phyloP scores from a whole-genome alignment of 768 basidiomycete species.

The Boletellus emodensis region DNA sequence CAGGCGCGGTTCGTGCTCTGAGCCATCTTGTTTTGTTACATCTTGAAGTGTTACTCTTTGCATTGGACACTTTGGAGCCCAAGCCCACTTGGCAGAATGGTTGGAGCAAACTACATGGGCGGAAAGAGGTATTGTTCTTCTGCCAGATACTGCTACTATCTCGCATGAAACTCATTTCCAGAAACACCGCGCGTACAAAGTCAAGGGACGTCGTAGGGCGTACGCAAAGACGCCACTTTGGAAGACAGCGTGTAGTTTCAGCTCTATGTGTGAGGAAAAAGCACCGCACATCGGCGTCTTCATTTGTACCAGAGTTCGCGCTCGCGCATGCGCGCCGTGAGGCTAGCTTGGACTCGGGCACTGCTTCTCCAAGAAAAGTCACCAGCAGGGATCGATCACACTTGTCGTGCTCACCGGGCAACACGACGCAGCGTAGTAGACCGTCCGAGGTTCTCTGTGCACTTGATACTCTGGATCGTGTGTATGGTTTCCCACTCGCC shows the following conservation, averaged over 20 bases:
- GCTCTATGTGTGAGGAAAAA: slow-evolving; percentile 32
- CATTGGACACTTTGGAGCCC: too few species aligned
- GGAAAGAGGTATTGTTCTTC: slow-evolving; percentile 50
- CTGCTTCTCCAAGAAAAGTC: not conserved
- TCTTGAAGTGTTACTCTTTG: too few species aligned
- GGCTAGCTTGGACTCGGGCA: not conserved
- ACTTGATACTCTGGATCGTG: slow-evolving; percentile 29
- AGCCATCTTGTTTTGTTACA: too few species aligned
- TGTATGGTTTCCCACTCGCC: slow-evolving; percentile 7
- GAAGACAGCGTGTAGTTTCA: slow-evolving; percentile 51
- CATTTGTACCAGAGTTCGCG: slow-evolving; percentile 19
- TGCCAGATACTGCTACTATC: not conserved
- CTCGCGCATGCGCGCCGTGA: slow-evolving; percentile 26
- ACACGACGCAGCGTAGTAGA: slow-evolving; percentile 5
- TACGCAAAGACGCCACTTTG: slow-evolving; percentile 57
- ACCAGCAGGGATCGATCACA: slow-evolving; percentile 5
- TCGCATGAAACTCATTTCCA: slow-evolving; percentile 22
- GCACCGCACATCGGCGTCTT: slow-evolving; percentile 1
- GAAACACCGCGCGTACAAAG: slow-evolving; percentile 56
- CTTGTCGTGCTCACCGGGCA: not conserved
- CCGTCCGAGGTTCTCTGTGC: slow-evolving; percentile 23
- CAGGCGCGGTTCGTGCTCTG: too few species aligned
- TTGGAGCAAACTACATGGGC: slow-evolving; percentile 75
- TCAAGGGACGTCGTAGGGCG: slow-evolving; percentile 53
- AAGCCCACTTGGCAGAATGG: slow-evolving; percentile 34